Percentiles rank a stretch among this genome's conserved stretches.
Conservation (phyloP, 805 yeast species). For the Pichia paraexigua region DNA sequence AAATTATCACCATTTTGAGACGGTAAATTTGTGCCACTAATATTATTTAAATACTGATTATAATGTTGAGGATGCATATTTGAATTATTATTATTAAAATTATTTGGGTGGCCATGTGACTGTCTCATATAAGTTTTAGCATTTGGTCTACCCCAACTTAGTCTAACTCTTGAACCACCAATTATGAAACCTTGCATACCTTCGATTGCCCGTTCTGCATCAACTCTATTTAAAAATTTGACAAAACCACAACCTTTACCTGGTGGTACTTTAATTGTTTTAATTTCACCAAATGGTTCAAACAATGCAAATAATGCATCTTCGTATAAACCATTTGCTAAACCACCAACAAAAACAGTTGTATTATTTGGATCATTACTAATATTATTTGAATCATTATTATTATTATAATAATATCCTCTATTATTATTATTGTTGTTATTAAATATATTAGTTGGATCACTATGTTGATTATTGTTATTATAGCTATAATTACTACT, state of each 20-base stretch:
- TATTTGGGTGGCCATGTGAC: not conserved
- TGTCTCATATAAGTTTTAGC: slow-evolving; percentile 16
- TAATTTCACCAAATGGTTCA: slow-evolving; percentile 65
- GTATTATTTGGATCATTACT: slow-evolving; percentile 60
- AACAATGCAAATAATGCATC: slow-evolving; percentile 52
- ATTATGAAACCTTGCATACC: slow-evolving; percentile 74
- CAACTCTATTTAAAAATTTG: slow-evolving; percentile 55
- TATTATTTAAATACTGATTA: not conserved
- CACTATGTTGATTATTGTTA: slow-evolving; percentile 27
- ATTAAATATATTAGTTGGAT: not conserved
- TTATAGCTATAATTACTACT: not conserved
- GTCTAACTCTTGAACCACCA: slow-evolving; percentile 64
- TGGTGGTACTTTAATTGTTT: slow-evolving; percentile 65
- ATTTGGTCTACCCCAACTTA: slow-evolving; percentile 65
- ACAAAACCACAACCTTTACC: slow-evolving; percentile 80
- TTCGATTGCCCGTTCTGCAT: slow-evolving; percentile 70
- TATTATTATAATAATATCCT: slow-evolving; percentile 15
- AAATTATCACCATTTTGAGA: not conserved
- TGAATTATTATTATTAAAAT: not conserved
- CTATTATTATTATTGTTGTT: not conserved
- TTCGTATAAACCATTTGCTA: slow-evolving; percentile 57
- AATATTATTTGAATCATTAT: not conserved
- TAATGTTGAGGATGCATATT: not conserved
- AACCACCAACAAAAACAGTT: slow-evolving; percentile 62
- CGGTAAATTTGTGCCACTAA: not conserved